These are phyloP conservation scores for Pseudotsuga menziesii DNA, from an alignment of 75 land plant genomes.

Conservation along the genomic window DNA sequence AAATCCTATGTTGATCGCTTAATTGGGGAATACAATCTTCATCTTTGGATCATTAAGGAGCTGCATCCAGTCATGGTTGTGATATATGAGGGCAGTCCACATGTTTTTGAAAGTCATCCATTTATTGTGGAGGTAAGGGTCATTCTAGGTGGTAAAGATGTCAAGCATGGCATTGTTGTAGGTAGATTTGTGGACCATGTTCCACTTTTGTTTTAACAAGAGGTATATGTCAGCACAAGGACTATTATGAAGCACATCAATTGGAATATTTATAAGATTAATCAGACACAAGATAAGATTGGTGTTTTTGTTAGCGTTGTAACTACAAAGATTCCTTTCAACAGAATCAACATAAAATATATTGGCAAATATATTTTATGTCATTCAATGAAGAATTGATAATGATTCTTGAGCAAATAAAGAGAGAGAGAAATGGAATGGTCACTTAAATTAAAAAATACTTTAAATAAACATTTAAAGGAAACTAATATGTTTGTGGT, in stretches of 20 bases:
- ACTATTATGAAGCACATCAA: slow-evolving; percentile 51
- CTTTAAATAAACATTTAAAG: too few relatives aligned
- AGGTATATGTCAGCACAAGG: slow-evolving; percentile 42
- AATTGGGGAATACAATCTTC: neutral
- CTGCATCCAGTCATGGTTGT: too few relatives aligned
- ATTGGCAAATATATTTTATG: too few relatives aligned
- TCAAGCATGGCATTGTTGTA: slow-evolving; percentile 53
- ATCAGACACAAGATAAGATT: slow-evolving; percentile 40
- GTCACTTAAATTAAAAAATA: too few relatives aligned
- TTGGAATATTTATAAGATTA: slow-evolving; percentile 42
- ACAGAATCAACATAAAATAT: slow-evolving; percentile 45
- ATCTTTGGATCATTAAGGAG: too few relatives aligned
- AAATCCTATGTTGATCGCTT: too few relatives aligned
- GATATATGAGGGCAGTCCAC: neutral
- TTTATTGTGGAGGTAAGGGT: slow-evolving; percentile 91
- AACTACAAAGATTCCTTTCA: slow-evolving; percentile 49
- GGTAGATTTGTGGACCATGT: slow-evolving; percentile 42
- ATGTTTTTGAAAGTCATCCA: slow-evolving; percentile 96
- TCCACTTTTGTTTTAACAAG: slow-evolving; percentile 44
- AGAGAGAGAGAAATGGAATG: too few relatives aligned
- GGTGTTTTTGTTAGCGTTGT: slow-evolving; percentile 46
- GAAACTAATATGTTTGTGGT: too few relatives aligned
- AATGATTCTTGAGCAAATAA: too few relatives aligned
- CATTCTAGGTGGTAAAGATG: slow-evolving; percentile 92
- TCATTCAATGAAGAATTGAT: too few relatives aligned